Base-by-base conservation (phyloP, 1,139 yeast genomes). In the Zhuliangozyma parablackwelliae region DNA sequence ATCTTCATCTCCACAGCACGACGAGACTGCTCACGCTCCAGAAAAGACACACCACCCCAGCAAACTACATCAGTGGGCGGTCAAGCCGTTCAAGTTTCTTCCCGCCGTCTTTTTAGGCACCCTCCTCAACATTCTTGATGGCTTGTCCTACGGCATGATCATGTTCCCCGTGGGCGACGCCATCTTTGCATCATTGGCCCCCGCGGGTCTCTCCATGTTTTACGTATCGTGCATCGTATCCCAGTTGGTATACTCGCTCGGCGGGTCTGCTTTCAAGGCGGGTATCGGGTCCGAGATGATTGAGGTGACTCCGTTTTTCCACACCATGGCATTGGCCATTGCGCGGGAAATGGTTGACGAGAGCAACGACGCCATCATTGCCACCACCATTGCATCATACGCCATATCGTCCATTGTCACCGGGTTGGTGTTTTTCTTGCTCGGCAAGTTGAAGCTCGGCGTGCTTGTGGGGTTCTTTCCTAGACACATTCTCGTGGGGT, bases 281-380 rank as follows among this genome's bases (percentile, higher is more conserved):
- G 96, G 96, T 8, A 82, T 90, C 35, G 98, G 98, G 0, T 86
- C 96, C 4, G 98, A 92, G 63, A 92, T 92, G 98, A 92, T 92
- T 48, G 98, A 92, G 59, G 90, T 92, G 16, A 95, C 97, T 1
- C 98, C 98, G 1, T 92, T 92, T 57, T 92, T 92, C 68, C 98
- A 92, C 54, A 76, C 95, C 3, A 90, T 92, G 96, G 97, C 97
- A 0, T 66, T 77, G 21, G 70, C 83, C 5, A 81, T 92, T 32
- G 65, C 80, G 53, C 58, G 60, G 5, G 75, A 78, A 23, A 65
- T 85, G 55, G 80, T 81, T 2, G 75, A 67, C 12, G 46, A 57
- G 10, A 66, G 63, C 27, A 62, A 69, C 28, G 80, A 81, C 25
- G 80, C 78, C 7, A 77, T 92, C 10, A 69, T 92, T 28, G 82